Evolutionary conservation across 148 eudicot genomes (phyloP), one percentile per base, ranked within the genome.

Genomic region (Vaccinium vitisidaea): DNA sequence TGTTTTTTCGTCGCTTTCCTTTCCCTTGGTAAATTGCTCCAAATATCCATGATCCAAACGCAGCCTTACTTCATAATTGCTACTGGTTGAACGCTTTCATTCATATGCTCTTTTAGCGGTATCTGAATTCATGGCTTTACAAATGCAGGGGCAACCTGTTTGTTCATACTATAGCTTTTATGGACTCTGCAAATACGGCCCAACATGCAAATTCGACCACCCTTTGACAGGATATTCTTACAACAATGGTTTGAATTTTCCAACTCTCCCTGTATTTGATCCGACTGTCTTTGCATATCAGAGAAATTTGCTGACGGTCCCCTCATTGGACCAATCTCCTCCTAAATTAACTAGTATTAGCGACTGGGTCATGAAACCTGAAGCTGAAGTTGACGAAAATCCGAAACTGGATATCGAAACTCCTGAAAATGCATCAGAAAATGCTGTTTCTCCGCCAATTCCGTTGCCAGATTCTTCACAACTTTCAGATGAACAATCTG

Each of bases 191-290:
- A 91, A 93, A 83, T 94, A 87, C 16, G 98, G 98, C 4, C 90
- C 93, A 8, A 88, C 87, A 3, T 93, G 95, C 89, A 90, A 89
- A 92, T 94, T 65, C 50, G 91, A 94, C 79, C 98, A 94, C 88
- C 98, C 98, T 21, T 46, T 92, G 85, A 50, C 87, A 1, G 90
- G 89, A 82, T 85, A 86, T 84, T 30, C 87, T 50, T 75, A 87
- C n/a, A 83, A 83, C 85, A 90, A 85, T 46, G 79, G 81, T 84
- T 75, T 84, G 73, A 77, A 84, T 86, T 50, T 86, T 27, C 92
- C 92, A 39, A 36, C 89, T 61, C 19, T 83, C 15, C 73, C 92
- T 25, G 4, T 85, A 4, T 27, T 86, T 49, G 83, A 90, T 67
- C 82, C 84, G 36, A 56, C 89, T 58, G 32, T 82, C 63, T 61